Base-by-base conservation (phyloP, 2,329 filamentous ascomycete genomes). In the Phialophora verrucosa region DNA sequence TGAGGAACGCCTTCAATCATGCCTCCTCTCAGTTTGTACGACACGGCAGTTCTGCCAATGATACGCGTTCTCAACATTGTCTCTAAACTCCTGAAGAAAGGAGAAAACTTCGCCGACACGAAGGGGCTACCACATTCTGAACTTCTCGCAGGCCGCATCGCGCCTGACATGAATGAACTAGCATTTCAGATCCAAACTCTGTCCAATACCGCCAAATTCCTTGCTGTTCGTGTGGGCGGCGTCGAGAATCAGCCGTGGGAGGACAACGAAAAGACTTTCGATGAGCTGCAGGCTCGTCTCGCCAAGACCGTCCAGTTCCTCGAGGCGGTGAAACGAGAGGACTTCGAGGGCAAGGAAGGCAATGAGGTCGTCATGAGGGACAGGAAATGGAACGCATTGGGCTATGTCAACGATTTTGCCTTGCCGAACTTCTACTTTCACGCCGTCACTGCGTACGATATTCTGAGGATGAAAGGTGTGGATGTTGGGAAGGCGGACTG, bases 371-470 rank as follows among this genome's bases (percentile, higher is more conserved):
- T 76, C 4, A 66, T 84, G 42, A 73, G 72, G 3, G 77, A 83
- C 59, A 57, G 74, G 6, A 79, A 78, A 64, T 80, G 83, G 14
- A 78, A 78, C 2, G 81, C 76, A 0, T 69, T 78, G 62, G 75
- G 78, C 1, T 90, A 86, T 73, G 73, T 85, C 25, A 73, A 76
- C 49, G 76, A 77, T 2, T 86, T 83, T 74, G 80, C 77, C 3
- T 63, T 87, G 51, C 87, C 88, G 25, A 89, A 90, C 73, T 76
- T 89, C 71, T 89, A 82, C 78, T 91, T 91, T 77, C 89, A 91
- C 74, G 70, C 85, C 14, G 81, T 76, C 2, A 87, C 82, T 12
- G 81, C 85, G 10, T 91, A 91, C 77, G 80, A 76, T 25, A 86
- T 91, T 63, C 73, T 90, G 74, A 80, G 88, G 66, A 83, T 81